Conservation (phyloP, 345 rosid species). For the Corchorus capsularis region DNA sequence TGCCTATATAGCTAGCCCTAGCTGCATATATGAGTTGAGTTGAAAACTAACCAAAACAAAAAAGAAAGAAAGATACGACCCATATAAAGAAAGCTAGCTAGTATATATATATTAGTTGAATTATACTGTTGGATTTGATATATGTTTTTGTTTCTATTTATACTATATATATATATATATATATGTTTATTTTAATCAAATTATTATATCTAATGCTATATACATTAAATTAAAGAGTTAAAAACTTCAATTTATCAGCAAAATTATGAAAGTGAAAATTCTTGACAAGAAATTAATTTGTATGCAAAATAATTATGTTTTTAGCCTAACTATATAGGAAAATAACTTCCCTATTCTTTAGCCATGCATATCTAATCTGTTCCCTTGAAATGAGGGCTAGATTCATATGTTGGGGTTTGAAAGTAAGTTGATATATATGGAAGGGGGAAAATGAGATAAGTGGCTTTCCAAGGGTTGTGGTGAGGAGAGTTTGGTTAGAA, state of each 20-base stretch:
- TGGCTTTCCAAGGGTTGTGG: conserved; percentile 38
- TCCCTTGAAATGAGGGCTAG: not conserved
- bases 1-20: conserved; percentile 19
- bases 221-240: not conserved
- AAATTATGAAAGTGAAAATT: not conserved
- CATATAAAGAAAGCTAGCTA: no score
- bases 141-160: not conserved
- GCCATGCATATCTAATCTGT: no score
- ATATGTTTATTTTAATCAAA: not conserved
- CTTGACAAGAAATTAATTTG: not conserved
- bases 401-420: not conserved
- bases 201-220: not conserved
- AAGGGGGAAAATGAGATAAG: not conserved
- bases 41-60: not conserved
- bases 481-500: conserved; percentile 23
- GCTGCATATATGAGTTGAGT: not conserved
- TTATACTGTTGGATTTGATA: not conserved
- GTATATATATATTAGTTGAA: not conserved
- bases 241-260: not conserved
- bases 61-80: not conserved
- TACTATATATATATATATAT: not conserved
- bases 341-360: not conserved
- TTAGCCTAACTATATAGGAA: not conserved
- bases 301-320: not conserved
- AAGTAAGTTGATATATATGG: not conserved